Base-by-base conservation (phyloP, 2,329 filamentous ascomycete genomes). In the Fusarium metavorans region DNA sequence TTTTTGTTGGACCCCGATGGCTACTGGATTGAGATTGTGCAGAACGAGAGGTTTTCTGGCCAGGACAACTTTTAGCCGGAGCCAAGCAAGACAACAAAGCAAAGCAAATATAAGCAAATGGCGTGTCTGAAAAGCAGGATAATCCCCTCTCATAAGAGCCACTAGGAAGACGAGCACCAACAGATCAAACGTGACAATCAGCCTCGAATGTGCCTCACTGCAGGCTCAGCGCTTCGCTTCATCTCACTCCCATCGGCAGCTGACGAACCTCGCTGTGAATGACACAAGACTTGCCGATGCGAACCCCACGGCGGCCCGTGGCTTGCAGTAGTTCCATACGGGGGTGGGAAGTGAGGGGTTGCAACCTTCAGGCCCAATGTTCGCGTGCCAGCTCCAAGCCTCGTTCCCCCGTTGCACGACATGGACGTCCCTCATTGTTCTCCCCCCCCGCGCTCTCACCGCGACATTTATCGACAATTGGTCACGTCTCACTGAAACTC, bases 1-100 rank as follows among this genome's bases (percentile, higher is more conserved):
- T 98, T 98, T 81, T 85, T 98, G 56, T 87, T 98, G 57, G 96
- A 96, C 77, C 95, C 95, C 0, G 95, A 98, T 83, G 90, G 89
- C 58, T 97, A 97, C 85, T 97, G 93, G 94, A 89, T 95, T 64
- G 91, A 93, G 84, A 81, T 92, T 78, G 87, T 98, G 60, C 94
- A 97, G 85, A 97, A 97, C 78, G 92, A 94, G 84, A 87, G 86
- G 64, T 86, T 93, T 68, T 88, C 84, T 7, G 87, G 85, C 58
- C 85, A 89, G 83, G 81, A 84, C 39, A 89, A 88, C 78, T 88
- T 88, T 68, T 88, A 83, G 87, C 67, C 34, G 14, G 1, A 9
- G n/a, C 48, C 48, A 9, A 32, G 48, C 18, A 27, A 18, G 18
- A 18, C 25, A 54, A 7, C 20, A 20, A 43, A 23, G 25, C 45